phyloP scores from a whole-genome alignment of 495 filamentous ascomycete genomes.

The Aspergillus panamensis region DNA sequence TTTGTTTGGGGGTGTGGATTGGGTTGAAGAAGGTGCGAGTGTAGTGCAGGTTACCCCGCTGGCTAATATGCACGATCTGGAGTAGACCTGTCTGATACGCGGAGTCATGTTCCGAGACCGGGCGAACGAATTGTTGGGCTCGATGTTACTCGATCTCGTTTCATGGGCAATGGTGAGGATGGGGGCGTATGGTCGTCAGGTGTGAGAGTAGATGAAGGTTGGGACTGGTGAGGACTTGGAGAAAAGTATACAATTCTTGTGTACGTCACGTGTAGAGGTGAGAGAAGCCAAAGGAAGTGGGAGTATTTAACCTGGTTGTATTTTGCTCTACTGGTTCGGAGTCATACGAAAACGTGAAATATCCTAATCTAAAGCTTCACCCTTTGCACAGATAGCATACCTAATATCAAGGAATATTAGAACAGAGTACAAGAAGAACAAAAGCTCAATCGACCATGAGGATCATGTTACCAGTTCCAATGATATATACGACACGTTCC shows the following conservation, averaged over 20 bases:
- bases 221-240: too few relatives aligned
- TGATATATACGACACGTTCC: slow-evolving; percentile 7
- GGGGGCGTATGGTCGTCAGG: too few relatives aligned
- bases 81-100: background rate
- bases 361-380: background rate
- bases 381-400: slow-evolving; percentile 6
- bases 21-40: background rate
- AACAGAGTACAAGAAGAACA: slow-evolving; percentile 2
- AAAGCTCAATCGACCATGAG: slow-evolving; percentile 1
- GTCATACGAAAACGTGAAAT: background rate
- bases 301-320: too few relatives aligned
- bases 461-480: slow-evolving; percentile 10
- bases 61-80: background rate
- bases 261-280: too few relatives aligned
- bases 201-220: too few relatives aligned
- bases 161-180: background rate
- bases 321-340: background rate
- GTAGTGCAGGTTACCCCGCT: background rate
- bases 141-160: background rate
- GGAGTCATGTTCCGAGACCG: background rate
- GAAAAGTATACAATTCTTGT: too few relatives aligned
- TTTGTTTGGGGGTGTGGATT: background rate
- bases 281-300: too few relatives aligned
- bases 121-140: background rate
- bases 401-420: slow-evolving; percentile 13